Conservation (phyloP, 305 asterid genomes). For the Fraxinus baroniana region DNA sequence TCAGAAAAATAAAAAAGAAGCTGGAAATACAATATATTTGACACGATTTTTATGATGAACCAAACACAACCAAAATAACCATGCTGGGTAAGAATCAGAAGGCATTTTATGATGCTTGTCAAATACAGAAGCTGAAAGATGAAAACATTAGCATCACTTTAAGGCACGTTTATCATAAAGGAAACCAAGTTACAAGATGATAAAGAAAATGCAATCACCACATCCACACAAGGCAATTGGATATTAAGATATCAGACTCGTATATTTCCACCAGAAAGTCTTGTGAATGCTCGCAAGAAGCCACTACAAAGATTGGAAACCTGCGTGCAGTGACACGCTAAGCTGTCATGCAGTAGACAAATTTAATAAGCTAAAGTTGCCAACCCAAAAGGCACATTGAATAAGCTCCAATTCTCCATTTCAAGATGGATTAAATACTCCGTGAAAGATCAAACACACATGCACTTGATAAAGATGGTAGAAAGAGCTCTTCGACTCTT, state of each 20-base stretch:
- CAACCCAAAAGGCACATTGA: background rate
- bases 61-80: background rate
- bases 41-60: background rate
- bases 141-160: background rate
- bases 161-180: background rate
- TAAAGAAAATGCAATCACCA: conserved; percentile 8
- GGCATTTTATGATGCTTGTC: background rate
- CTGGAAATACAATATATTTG: background rate
- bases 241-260: background rate
- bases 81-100: background rate
- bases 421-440: background rate
- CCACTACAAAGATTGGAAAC: background rate
- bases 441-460: background rate
- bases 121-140: background rate
- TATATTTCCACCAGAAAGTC: background rate
- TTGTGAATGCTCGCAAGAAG: background rate
- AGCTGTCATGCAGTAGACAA: background rate
- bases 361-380: conserved; percentile 1
- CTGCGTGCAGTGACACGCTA: background rate
- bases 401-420: conserved; percentile 3
- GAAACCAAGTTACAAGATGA: background rate
- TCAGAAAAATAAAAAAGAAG: background rate
- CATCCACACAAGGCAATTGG: background rate
- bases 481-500: background rate
- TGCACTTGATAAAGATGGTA: background rate